Evolutionary conservation across 2,329 filamentous ascomycete species (phyloP).

Genomic region (Arthrinium phaeospermum): DNA sequence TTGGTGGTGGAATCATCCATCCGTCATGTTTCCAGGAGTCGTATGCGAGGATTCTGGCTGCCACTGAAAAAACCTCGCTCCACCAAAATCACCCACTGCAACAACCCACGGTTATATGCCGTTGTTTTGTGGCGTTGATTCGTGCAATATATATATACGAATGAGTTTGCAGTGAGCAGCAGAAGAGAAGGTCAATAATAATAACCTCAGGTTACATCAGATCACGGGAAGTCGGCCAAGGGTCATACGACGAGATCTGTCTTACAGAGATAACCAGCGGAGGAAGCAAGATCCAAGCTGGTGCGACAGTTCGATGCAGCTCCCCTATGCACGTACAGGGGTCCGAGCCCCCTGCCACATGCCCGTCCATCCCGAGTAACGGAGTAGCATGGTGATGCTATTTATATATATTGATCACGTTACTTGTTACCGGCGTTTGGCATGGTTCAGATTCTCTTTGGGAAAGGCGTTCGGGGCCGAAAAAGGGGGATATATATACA

Average conservation of each 20-base stretch:
- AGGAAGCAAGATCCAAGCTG: background rate
- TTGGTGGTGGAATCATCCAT: background rate
- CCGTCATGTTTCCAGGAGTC: background rate
- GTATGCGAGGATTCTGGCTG: background rate
- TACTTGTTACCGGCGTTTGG: background rate
- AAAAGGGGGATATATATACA: background rate
- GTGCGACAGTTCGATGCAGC: background rate
- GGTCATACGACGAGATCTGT: background rate
- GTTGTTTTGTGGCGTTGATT: background rate
- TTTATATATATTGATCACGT: background rate
- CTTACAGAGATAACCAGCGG: background rate
- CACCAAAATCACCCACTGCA: background rate
- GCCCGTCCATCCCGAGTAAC: background rate
- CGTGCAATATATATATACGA: background rate
- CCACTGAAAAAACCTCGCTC: background rate
- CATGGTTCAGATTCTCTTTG: background rate
- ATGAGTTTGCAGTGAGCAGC: background rate
- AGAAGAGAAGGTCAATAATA: background rate
- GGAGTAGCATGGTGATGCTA: background rate
- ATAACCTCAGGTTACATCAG: background rate
- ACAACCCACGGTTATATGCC: background rate
- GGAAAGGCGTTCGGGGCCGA: background rate
- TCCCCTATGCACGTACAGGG: constrained; percentile 12
- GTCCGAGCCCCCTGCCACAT: background rate
- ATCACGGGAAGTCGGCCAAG: background rate